Conservation (phyloP, 306 rosid genomes). For the Boehmeria nivea region DNA sequence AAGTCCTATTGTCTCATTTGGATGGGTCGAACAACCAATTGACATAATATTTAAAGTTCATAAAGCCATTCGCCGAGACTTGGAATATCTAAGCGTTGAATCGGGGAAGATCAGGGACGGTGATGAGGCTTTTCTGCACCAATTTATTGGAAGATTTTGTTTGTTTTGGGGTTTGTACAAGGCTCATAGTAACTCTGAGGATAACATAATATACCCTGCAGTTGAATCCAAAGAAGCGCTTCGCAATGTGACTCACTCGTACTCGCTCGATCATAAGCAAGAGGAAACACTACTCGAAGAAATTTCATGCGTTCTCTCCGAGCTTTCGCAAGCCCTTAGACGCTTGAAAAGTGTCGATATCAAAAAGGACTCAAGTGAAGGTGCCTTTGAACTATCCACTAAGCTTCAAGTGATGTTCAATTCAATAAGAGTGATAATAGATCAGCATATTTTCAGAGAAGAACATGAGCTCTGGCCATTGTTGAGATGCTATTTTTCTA, state of each 20-base stretch:
- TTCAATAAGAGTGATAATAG: conserved; percentile 74
- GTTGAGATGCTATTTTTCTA: conserved; percentile 79
- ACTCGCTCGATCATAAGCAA: conserved; percentile 79
- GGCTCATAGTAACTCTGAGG: conserved; percentile 94
- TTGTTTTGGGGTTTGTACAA: conserved; percentile 91
- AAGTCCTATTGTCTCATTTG: conserved; percentile 21
- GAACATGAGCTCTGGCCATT: conserved; percentile 96
- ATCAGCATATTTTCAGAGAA: conserved; percentile 94
- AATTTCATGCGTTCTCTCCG: conserved; percentile 70
- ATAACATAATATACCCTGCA: conserved; percentile 92
- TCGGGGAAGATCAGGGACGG: conserved; percentile 82
- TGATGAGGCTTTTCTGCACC: conserved; percentile 64
- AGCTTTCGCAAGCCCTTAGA: conserved; percentile 71
- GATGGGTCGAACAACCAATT: conserved; percentile 72
- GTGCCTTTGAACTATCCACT: conserved; percentile 63
- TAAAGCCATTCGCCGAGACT: conserved; percentile 90
- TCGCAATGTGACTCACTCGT: conserved; percentile 89
- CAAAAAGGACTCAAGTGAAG: too few relatives aligned
- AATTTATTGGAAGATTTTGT: conserved; percentile 80
- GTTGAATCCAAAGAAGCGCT: conserved; percentile 88
- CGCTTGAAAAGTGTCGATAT: conserved; percentile 32
- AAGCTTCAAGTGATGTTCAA: conserved; percentile 98
- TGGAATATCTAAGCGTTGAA: conserved; percentile 89
- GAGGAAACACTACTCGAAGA: conserved; percentile 83
- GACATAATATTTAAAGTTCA: conserved; percentile 91